Base-by-base conservation (phyloP, 2,329 filamentous ascomycete species). In the Calonectria multiphialidica region DNA sequence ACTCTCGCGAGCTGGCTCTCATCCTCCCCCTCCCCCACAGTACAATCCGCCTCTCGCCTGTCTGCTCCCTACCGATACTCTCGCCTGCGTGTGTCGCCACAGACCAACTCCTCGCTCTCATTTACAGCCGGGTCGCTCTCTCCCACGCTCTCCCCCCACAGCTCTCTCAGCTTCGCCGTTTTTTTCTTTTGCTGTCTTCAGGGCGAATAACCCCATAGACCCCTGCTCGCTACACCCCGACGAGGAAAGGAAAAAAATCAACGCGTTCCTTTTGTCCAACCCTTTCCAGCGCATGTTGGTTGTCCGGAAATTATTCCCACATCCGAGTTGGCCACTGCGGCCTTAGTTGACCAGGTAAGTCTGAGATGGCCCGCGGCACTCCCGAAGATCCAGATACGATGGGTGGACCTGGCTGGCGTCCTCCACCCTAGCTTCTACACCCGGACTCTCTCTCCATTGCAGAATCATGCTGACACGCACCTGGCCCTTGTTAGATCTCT, bases 281-380 rank as follows among this genome's bases (percentile, higher is more conserved):
- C 74, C 67, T 76, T 33, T 44, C 53, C 74, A 75, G 72, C 74
- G 74, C 77, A 79, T 74, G 71, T 74, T 78, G 72, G 70, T 66
- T 71, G 74, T 62, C 76, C 79, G 79, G 79, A 80, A 79, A 80
- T 80, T 80, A 79, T 77, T 72, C 75, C 76, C 77, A 75, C 78
- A 73, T 75, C 75, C 65, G 72, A 79, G 70, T 76, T 80, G 79
- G 77, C 75, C 78, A 79, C 76, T 80, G 78, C 78, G 77, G 74
- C 76, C 74, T 77, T 73, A 80, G 73, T 78, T 63, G 71, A 76
- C 75, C 73, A 76, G 77, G 79, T 80, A 80, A 78, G 79, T 74
- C 75, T 71, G 63, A 76, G 71, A 79, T 76, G 72, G 74, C 70
- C 77, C 73, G 77, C 78, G 79, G 79, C 79, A 78, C 75, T 80